Percentiles rank a stretch among this genome's conserved stretches.
These are phyloP conservation scores for Akanthomyces uredinophilus DNA, from an alignment of 2,329 filamentous ascomycete genomes.

Conservation along the genomic window DNA sequence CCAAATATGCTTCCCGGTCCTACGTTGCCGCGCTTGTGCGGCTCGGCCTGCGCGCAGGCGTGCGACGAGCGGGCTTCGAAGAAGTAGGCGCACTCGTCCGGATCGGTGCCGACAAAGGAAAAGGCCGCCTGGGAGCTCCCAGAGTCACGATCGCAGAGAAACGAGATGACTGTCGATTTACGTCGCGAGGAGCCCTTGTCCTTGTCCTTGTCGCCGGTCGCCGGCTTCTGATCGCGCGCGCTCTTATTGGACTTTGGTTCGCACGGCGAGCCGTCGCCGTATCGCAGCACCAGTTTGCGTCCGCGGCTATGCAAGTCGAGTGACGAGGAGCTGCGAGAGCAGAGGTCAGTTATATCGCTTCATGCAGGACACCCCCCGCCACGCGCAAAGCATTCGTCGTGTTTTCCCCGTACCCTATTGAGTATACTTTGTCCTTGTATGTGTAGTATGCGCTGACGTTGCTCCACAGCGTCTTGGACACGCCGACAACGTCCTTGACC, in stretches of 20 bases:
- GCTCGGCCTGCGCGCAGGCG: constrained; percentile 66
- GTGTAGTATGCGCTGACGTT: constrained; percentile 79
- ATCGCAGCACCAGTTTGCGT: constrained; percentile 71
- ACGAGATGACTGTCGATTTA: constrained; percentile 85
- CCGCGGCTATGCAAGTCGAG: constrained; percentile 55
- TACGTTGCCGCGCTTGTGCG: constrained; percentile 67
- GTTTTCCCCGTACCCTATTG: constrained; percentile 60
- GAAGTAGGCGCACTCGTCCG: constrained; percentile 90
- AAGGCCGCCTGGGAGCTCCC: constrained; percentile 61
- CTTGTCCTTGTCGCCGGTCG: constrained; percentile 31
- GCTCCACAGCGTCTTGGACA: constrained; percentile 56
- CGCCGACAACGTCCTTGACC: constrained; percentile 57
- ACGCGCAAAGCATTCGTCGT: neutral
- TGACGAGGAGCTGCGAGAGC: constrained; percentile 39
- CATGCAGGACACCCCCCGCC: neutral
- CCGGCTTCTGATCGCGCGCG: constrained; percentile 26
- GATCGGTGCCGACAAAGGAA: constrained; percentile 76
- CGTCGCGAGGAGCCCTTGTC: constrained; percentile 36
- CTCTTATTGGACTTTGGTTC: constrained; percentile 28
- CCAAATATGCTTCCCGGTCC: constrained; percentile 75
- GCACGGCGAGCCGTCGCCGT: constrained; percentile 72
- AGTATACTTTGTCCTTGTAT: constrained; percentile 60
- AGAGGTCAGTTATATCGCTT: neutral
- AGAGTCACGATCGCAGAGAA: constrained; percentile 85
- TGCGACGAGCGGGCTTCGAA: constrained; percentile 86